A percentile compares a stretch with the other conserved stretches of the same genome.
Evolutionary conservation across 176 grass and related monocot species (phyloP).

Genomic region (Bonia amplexicaulis): DNA sequence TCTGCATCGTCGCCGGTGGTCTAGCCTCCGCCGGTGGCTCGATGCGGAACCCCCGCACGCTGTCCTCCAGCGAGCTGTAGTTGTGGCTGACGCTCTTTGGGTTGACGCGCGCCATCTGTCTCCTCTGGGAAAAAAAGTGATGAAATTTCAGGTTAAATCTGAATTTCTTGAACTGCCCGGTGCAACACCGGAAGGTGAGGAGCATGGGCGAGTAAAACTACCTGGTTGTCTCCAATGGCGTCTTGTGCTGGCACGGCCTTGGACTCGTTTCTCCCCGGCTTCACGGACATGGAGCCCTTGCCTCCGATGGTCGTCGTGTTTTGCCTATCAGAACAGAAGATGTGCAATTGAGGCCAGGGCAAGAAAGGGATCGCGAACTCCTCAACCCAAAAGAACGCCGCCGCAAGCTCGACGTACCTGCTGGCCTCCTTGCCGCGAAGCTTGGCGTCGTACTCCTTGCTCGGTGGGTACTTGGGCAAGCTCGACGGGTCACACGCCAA

Average conservation of each 20-base stretch:
- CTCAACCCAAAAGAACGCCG: neutral
- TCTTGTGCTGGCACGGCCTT: conserved; percentile 42
- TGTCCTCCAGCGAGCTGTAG: conserved; percentile 56
- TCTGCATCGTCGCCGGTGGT: conserved; percentile 35
- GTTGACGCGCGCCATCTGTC: conserved; percentile 37
- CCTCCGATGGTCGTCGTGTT: conserved; percentile 41
- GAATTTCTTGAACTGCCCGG: neutral
- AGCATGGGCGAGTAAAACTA: neutral
- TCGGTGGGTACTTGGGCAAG: conserved; percentile 65
- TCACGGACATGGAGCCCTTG: conserved; percentile 47
- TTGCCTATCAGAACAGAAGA: conserved; percentile 42
- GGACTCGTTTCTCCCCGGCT: conserved; percentile 45
- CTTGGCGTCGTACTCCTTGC: conserved; percentile 77
- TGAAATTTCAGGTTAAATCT: neutral
- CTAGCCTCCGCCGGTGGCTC: conserved; percentile 35
- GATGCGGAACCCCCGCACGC: conserved; percentile 54
- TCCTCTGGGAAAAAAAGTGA: conserved; percentile 19
- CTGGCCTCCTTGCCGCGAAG: conserved; percentile 46
- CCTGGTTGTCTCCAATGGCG: conserved; percentile 40
- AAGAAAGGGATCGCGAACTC: neutral
- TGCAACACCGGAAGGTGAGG: neutral
- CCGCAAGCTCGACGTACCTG: conserved; percentile 18
- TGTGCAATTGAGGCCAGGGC: neutral
- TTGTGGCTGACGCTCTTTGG: conserved; percentile 49
- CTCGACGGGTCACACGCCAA: conserved; percentile 57